Evolutionary conservation across 2,329 filamentous ascomycete species (phyloP).

Genomic region (Paecilomyces niveus): DNA sequence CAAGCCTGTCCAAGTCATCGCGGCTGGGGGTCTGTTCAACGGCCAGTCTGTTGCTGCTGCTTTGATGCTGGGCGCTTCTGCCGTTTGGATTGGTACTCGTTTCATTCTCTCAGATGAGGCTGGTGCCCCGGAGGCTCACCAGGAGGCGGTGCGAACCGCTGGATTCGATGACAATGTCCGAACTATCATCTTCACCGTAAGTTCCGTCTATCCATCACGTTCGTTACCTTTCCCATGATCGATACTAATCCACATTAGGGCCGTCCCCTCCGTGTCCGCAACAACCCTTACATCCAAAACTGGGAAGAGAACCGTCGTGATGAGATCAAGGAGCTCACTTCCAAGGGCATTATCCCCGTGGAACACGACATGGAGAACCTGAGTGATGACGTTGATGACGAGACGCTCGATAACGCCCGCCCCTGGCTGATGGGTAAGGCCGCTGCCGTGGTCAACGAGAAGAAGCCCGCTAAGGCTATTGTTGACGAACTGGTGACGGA

Average conservation of each 20-base stretch:
- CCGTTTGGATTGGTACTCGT: conserved; percentile 93
- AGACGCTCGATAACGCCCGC: conserved; percentile 83
- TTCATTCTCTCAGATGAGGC: conserved; percentile 94
- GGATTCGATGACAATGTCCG: conserved; percentile 93
- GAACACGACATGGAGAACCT: conserved; percentile 90
- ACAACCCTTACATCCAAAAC: conserved; percentile 86
- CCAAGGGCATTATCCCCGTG: conserved; percentile 85
- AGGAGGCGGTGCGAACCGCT: conserved; percentile 87
- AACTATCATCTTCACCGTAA: conserved; percentile 90
- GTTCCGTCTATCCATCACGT: conserved; percentile 4
- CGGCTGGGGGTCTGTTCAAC: conserved; percentile 90
- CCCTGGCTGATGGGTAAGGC: conserved; percentile 97
- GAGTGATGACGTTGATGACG: conserved; percentile 64
- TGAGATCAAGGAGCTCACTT: conserved; percentile 88
- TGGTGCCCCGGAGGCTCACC: conserved; percentile 85
- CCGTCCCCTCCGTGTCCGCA: conserved; percentile 85
- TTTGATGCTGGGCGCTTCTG: conserved; percentile 84
- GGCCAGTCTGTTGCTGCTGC: conserved; percentile 83
- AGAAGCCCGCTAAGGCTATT: conserved; percentile 82
- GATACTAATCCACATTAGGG: conserved; percentile 42
- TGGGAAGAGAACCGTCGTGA: conserved; percentile 88
- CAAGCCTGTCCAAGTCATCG: conserved; percentile 80
- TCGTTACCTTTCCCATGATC: not conserved
- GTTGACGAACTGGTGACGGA: conserved; percentile 90
- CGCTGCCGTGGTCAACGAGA: conserved; percentile 86